Base-by-base conservation (phyloP, 1,284 basidiomycete species). In the Golubevia pallescens region DNA sequence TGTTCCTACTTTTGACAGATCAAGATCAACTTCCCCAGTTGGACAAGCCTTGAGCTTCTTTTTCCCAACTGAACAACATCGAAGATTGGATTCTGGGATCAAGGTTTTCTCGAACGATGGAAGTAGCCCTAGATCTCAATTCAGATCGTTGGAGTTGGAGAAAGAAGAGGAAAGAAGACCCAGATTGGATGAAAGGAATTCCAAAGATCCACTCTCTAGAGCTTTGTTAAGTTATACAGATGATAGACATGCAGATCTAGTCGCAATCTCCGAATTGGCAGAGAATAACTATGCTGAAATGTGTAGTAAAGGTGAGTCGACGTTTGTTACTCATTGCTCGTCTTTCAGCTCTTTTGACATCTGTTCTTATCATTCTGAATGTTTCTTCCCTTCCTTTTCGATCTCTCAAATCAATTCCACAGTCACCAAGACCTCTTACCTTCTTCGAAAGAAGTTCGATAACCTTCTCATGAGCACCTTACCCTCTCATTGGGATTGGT, bases 211-310 rank as follows among this genome's bases (percentile, higher is more conserved):
- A 23, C 66, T 79, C 10, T 51, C 58, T 24, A 3, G n/a, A 7
- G 76, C 75, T 2, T 63, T 80, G 6, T 64, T 61, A 0, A 19
- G 13, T 6, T 84, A 82, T 62, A 70, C 78, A 13, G 56, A 55
- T 21, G 60, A 57, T 6, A 60, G 80, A 28, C 69, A 77, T 59
- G 68, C 67, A 21, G 81, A 82, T 54, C 64, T 82, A 19, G 57
- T 68, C 1, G 75, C 80, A 16, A 84, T 84, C 62, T 24, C 57
- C 38, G 62, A 72, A 10, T 63, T 84, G 7, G 80, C 81, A 0
- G 63, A 72, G 54, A 66, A 75, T 28, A 82, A 82, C 62, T 84
- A 80, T 66, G 48, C 63, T 34, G 80, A 79, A 51, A 82, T 84
- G 81, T 74, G 34, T 10, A 38, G 34, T 38, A 38, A 38, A 38